Evolutionary conservation across 441 rosid species (phyloP).

Genomic region (Arabidopsis lyrata): DNA sequence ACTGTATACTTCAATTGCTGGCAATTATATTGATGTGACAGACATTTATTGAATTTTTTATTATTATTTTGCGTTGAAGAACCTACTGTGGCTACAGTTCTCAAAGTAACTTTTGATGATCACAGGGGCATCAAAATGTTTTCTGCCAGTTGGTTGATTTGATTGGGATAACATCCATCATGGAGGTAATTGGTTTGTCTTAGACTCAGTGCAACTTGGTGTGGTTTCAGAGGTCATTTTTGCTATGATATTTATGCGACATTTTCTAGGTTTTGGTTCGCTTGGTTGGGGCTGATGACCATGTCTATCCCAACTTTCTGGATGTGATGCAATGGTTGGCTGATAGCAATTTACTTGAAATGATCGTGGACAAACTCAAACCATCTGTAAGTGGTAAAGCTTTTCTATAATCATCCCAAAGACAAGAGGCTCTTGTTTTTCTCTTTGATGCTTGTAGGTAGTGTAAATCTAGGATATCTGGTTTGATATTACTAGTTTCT

Average conservation of each 20-base stretch:
- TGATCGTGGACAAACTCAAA: slow-evolving; percentile 92
- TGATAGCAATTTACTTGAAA: slow-evolving; percentile 88
- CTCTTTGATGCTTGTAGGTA: slow-evolving; percentile 24
- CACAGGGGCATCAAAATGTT: slow-evolving; percentile 87
- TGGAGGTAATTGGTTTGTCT: slow-evolving; percentile 70
- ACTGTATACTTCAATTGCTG: background rate
- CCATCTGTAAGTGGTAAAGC: slow-evolving; percentile 72
- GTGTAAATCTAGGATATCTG: slow-evolving; percentile 25
- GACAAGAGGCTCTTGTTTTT: slow-evolving; percentile 5
- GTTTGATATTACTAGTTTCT: slow-evolving; percentile 29
- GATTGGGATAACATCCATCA: slow-evolving; percentile 97
- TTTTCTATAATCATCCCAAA: slow-evolving; percentile 21
- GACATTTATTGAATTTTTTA: background rate
- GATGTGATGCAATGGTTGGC: slow-evolving; percentile 99
- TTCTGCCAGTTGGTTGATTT: slow-evolving; percentile 87
- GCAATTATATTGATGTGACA: background rate
- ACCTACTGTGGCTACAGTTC: slow-evolving; percentile 22
- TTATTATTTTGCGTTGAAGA: slow-evolving; percentile 22
- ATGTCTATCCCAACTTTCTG: slow-evolving; percentile 92
- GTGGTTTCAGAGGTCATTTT: slow-evolving; percentile 19
- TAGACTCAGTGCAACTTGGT: slow-evolving; percentile 21
- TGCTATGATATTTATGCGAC: slow-evolving; percentile 23
- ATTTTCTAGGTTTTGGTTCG: slow-evolving; percentile 86
- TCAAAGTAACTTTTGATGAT: slow-evolving; percentile 40
- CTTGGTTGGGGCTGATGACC: slow-evolving; percentile 95